These are phyloP conservation scores for Neonectria hederae DNA, from an alignment of 2,329 filamentous ascomycete genomes.

Conservation along the genomic window DNA sequence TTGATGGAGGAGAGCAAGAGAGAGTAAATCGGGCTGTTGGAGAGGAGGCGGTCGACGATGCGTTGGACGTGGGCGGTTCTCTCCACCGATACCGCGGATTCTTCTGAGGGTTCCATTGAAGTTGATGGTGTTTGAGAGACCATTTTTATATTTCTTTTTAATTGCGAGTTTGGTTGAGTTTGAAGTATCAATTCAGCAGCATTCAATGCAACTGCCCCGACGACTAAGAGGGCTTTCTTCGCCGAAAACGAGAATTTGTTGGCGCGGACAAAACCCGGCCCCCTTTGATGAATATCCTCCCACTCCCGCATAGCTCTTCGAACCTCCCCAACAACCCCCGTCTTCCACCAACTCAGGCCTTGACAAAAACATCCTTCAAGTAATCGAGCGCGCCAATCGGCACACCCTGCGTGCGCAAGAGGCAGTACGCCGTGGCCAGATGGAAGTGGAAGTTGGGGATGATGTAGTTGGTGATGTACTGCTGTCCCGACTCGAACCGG, in stretches of 20 bases:
- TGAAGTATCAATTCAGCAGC: background rate
- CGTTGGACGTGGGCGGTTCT: constrained; percentile 44
- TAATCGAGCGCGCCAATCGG: constrained; percentile 67
- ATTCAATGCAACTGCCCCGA: background rate
- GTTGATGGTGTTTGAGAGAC: constrained; percentile 26
- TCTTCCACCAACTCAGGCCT: constrained; percentile 19
- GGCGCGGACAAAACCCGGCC: constrained; percentile 38
- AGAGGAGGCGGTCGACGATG: constrained; percentile 49
- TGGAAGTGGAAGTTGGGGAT: constrained; percentile 72
- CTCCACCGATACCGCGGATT: constrained; percentile 17
- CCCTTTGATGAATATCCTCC: constrained; percentile 40
- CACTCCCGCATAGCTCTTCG: constrained; percentile 29
- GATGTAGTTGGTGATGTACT: constrained; percentile 55
- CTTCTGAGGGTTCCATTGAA: constrained; percentile 19
- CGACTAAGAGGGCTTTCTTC: constrained; percentile 8
- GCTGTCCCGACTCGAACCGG: constrained; percentile 43
- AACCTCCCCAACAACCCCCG: background rate
- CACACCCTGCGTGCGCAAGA: constrained; percentile 66
- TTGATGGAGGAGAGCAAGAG: constrained; percentile 52
- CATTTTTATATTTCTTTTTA: constrained; percentile 20
- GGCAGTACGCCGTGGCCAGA: constrained; percentile 62
- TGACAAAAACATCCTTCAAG: constrained; percentile 46
- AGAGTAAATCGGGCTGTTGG: constrained; percentile 63
- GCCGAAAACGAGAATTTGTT: constrained; percentile 30
- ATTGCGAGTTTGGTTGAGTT: background rate